phyloP scores from a whole-genome alignment of 106 monocot species.

The Narthecium ossifragum region DNA sequence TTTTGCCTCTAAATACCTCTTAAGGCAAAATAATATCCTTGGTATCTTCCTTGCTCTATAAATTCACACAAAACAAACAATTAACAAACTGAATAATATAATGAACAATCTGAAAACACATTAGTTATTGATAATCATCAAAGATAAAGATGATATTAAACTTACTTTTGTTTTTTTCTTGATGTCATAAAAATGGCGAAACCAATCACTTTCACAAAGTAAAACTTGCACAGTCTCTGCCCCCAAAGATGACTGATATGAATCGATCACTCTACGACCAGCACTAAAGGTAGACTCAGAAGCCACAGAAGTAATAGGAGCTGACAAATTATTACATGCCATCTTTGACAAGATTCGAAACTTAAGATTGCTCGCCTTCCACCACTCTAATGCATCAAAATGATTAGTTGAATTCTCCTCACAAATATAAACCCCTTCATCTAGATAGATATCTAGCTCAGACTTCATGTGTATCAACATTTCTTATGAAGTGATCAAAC shows the following conservation, averaged over 20 bases:
- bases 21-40: too few species aligned
- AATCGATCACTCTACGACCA: neutral
- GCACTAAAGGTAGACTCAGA: neutral
- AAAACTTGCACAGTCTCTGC: neutral
- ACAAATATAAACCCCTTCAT: neutral
- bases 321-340: neutral
- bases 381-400: neutral
- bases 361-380: neutral
- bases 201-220: neutral
- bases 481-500: too few species aligned
- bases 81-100: too few species aligned
- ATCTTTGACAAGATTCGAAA: constrained; percentile 2
- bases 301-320: neutral
- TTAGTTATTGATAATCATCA: too few species aligned
- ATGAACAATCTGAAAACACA: too few species aligned
- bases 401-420: neutral
- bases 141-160: too few species aligned
- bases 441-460: neutral
- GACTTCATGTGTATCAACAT: neutral
- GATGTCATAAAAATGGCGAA: neutral
- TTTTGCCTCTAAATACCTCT: too few species aligned
- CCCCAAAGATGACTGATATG: neutral
- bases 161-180: too few species aligned
- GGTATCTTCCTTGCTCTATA: too few species aligned
- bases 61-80: too few species aligned